These are phyloP conservation scores for Emericellopsis terricola DNA, from an alignment of 495 filamentous ascomycete genomes.

Conservation along the genomic window DNA sequence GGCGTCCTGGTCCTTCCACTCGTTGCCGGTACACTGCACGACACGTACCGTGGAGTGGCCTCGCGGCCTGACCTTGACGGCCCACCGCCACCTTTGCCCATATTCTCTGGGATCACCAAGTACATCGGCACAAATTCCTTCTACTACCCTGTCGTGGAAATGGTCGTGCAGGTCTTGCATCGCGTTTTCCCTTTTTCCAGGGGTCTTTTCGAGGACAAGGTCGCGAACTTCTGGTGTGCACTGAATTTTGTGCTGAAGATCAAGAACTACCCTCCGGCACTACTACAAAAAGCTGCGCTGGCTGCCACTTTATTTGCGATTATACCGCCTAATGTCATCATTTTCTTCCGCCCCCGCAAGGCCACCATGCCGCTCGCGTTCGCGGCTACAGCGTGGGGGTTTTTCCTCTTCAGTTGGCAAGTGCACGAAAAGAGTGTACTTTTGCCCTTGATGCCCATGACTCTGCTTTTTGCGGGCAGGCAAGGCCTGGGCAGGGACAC, in stretches of 20 bases:
- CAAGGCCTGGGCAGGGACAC: conserved; percentile 56
- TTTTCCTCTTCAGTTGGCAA: conserved; percentile 93
- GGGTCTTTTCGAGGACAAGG: conserved; percentile 94
- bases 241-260: conserved; percentile 80
- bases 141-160: conserved; percentile 55
- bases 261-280: conserved; percentile 39
- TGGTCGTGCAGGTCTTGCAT: conserved; percentile 63
- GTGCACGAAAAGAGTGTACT: conserved; percentile 96
- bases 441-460: conserved; percentile 82
- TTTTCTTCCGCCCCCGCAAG: conserved; percentile 63
- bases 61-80: conserved; percentile 28
- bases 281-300: conserved; percentile 65
- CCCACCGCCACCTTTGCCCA: conserved; percentile 33
- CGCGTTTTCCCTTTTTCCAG: conserved; percentile 90
- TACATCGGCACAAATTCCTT: conserved; percentile 41
- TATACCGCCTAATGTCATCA: conserved; percentile 52
- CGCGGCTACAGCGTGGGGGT: conserved; percentile 77
- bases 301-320: conserved; percentile 60
- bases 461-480: conserved; percentile 58
- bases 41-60: conserved; percentile 33
- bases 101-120: conserved; percentile 37
- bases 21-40: conserved; percentile 41
- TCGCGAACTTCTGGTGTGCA: conserved; percentile 94
- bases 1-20: conserved; percentile 57
- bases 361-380: conserved; percentile 62